Conservation (phyloP, 225 moss, liverwort and hornwort genomes). For the Physcomitrium patens region DNA sequence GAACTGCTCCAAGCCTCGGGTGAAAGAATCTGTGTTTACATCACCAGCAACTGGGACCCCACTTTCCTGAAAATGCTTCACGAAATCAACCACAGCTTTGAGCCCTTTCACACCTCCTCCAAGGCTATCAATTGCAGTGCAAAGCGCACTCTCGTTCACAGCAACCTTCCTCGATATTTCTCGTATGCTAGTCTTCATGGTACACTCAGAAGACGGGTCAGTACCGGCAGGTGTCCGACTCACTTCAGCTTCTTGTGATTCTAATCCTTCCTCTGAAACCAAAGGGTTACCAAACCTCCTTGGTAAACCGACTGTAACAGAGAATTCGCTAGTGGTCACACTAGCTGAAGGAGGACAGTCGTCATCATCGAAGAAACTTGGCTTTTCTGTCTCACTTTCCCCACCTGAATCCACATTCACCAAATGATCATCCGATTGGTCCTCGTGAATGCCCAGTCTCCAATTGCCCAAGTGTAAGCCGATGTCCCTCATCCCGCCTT, state of each 20-base stretch:
- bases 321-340: constrained; percentile 15
- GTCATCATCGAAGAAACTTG: neutral
- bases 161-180: constrained; percentile 46
- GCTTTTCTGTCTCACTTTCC: constrained; percentile 26
- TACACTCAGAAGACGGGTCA: neutral
- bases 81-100: constrained; percentile 39
- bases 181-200: constrained; percentile 23
- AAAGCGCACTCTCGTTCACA: constrained; percentile 42
- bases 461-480: constrained; percentile 29
- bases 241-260: neutral
- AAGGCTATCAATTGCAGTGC: constrained; percentile 40
- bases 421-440: constrained; percentile 21
- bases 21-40: constrained; percentile 33
- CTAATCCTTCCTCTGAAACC: constrained; percentile 20
- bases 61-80: constrained; percentile 38
- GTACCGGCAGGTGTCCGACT: neutral
- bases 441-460: constrained; percentile 23
- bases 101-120: constrained; percentile 58
- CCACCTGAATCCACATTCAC: constrained; percentile 33
- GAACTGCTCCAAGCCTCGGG: constrained; percentile 41
- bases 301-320: constrained; percentile 46
- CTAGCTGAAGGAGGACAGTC: constrained; percentile 19
- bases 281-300: constrained; percentile 46
- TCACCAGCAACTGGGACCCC: constrained; percentile 23
- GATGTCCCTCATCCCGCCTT: constrained; percentile 50